Evolutionary conservation across 108 stramenopile genomes (phyloP).

Genomic region (Aurantiochytrium sp.): DNA sequence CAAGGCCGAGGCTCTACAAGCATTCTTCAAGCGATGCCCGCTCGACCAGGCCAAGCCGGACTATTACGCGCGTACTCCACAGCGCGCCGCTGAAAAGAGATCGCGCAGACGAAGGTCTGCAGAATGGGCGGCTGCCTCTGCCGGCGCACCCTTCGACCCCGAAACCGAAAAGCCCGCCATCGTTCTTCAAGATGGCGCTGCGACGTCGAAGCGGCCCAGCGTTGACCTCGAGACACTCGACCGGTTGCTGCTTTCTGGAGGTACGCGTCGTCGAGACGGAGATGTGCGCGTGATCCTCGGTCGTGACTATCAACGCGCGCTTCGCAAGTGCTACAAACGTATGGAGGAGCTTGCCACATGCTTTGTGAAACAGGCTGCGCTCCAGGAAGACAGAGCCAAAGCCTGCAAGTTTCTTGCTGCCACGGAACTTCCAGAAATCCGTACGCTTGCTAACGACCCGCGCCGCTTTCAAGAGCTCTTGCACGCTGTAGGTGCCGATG

Average conservation of each 20-base stretch:
- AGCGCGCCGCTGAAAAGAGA: background rate
- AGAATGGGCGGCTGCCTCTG: background rate
- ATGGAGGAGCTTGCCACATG: background rate
- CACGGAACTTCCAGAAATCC: background rate
- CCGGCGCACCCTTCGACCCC: background rate
- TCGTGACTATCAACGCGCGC: background rate
- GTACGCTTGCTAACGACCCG: background rate
- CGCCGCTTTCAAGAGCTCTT: background rate
- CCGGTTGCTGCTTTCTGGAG: background rate
- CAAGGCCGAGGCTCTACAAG: background rate
- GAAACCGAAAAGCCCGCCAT: background rate
- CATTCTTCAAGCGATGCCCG: background rate
- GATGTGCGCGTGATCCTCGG: background rate
- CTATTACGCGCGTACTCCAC: background rate
- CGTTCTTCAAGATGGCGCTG: background rate
- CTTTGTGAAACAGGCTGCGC: background rate
- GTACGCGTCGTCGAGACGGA: background rate
- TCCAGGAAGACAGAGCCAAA: background rate
- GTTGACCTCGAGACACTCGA: background rate
- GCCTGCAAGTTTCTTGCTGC: background rate
- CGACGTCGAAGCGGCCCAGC: background rate
- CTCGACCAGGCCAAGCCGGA: background rate
- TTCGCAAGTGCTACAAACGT: background rate
- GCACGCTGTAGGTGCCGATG: background rate
- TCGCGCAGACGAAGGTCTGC: background rate